Percentiles rank a stretch among this genome's conserved stretches.
phyloP scores from a whole-genome alignment of 352 stramenopile genomes.

The Phytophthora sansomeana region DNA sequence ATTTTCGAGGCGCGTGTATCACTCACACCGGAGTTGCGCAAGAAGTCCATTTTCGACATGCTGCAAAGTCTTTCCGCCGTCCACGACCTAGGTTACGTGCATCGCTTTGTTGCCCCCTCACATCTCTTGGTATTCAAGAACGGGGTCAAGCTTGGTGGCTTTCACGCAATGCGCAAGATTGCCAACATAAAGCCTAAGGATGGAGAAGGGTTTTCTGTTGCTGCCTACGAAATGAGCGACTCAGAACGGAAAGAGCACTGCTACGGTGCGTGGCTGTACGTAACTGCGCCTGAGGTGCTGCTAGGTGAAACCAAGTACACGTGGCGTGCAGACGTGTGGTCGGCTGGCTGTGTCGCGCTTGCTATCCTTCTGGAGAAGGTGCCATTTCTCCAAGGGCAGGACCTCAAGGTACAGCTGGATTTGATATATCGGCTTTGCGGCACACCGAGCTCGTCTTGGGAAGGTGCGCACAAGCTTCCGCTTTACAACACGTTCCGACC shows the following conservation, averaged over 20 bases:
- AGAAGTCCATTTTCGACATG: conserved; percentile 80
- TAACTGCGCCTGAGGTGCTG: conserved; percentile 76
- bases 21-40: conserved; percentile 57
- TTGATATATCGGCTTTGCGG: conserved; percentile 84
- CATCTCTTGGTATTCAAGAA: conserved; percentile 82
- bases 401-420: conserved; percentile 74
- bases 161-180: conserved; percentile 71
- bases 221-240: conserved; percentile 74
- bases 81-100: conserved; percentile 78
- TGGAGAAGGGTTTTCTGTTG: conserved; percentile 29
- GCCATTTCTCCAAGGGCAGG: conserved; percentile 68
- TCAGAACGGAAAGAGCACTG: conserved; percentile 81
- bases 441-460: conserved; percentile 66
- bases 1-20: conserved; percentile 70
- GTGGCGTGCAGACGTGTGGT: conserved; percentile 83
- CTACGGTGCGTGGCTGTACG: conserved; percentile 68
- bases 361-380: conserved; percentile 72
- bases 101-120: conserved; percentile 75
- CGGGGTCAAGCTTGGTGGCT: conserved; percentile 73
- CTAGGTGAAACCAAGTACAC: conserved; percentile 75
- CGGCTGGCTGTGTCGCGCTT: conserved; percentile 68
- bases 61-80: conserved; percentile 63
- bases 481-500: conserved; percentile 62
- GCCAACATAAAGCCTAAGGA: conserved; percentile 45
- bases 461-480: conserved; percentile 58